Percentiles rank a stretch among this genome's conserved stretches.
Conservation (phyloP, 202 grass and related monocot genomes). For the Carex arenaria region DNA sequence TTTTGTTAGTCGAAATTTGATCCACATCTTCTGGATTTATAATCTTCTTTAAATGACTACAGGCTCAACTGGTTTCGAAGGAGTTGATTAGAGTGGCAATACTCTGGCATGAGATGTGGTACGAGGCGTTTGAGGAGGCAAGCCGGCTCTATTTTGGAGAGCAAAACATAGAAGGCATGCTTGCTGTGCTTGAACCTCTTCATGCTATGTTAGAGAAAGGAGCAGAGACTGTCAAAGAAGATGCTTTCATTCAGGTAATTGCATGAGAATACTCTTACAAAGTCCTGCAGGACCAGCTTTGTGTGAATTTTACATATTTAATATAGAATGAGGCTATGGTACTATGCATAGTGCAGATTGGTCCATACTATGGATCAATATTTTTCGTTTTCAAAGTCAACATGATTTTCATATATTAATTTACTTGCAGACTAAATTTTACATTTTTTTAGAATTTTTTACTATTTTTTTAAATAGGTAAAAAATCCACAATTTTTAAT, state of each 20-base stretch:
- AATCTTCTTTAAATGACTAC: not conserved
- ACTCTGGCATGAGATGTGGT: slow-evolving; percentile 99
- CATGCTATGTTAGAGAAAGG: slow-evolving; percentile 88
- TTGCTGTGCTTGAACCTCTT: slow-evolving; percentile 83
- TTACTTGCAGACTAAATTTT: too few species aligned
- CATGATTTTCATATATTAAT: too few species aligned
- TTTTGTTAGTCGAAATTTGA: not conserved
- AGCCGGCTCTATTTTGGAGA: slow-evolving; percentile 99
- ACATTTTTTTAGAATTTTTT: too few species aligned
- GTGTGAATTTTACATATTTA: not conserved
- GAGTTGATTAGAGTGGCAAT: slow-evolving; percentile 97
- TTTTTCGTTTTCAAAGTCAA: too few species aligned
- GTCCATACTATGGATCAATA: too few species aligned
- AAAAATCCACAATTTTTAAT: too few species aligned
- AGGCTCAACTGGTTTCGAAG: slow-evolving; percentile 96
- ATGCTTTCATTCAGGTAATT: slow-evolving; percentile 84
- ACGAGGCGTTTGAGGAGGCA: slow-evolving; percentile 96
- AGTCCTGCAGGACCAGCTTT: not conserved
- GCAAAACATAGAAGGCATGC: slow-evolving; percentile 93
- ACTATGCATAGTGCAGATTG: too few species aligned
- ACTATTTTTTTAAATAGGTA: too few species aligned
- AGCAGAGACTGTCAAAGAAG: slow-evolving; percentile 76
- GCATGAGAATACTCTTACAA: slow-evolving; percentile 9
- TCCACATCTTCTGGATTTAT: not conserved
- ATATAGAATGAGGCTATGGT: not conserved